Evolutionary conservation across 2,329 filamentous ascomycete genomes (phyloP), one percentile per base, ranked within the genome.

Genomic region (Hypoxylon sp.): DNA sequence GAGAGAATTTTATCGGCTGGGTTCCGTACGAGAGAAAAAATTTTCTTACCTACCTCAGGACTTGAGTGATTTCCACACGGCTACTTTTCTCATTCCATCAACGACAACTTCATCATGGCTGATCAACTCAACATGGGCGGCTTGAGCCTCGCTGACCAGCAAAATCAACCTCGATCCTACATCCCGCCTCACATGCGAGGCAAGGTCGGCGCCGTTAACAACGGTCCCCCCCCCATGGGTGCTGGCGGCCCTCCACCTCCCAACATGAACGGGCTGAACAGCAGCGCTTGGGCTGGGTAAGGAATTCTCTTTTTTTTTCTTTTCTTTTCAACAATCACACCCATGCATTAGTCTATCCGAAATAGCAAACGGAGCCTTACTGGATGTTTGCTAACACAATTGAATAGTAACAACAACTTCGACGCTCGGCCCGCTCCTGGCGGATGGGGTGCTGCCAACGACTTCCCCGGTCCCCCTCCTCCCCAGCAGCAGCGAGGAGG

Each of bases 61-160:
- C 12, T 25, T 9, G 21, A 20, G 16, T 12, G 16, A 36, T 21
- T 23, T 36, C 15, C 12, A 36, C 21, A 50, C 34, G 53, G 42
- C 29, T 46, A 43, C 38, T 51, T 51, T 34, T 46, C 38, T 30
- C 41, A 31, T 46, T 43, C 46, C 19, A 15, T 20, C 29, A 35
- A 38, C 29, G 47, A 25, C 13, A 38, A 65, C 67, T 15, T 67
- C 76, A 87, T 74, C 70, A 91, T 91, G 88, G 88, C 88, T 72
- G 88, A 90, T 68, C 87, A 92, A 79, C 82, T 94, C 67, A 90
- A 91, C 79, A 91, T 93, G 83, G 82, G 80, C 71, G 84, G 85
- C 70, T 79, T 93, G 67, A 87, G 77, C 74, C 78, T 93, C 60
- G 84, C 75, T 50, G 69, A 75, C 71, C 68, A 73, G 66, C 64